phyloP scores from a whole-genome alignment of 2,329 filamentous ascomycete genomes.

The Talaromyces verruculosus region DNA sequence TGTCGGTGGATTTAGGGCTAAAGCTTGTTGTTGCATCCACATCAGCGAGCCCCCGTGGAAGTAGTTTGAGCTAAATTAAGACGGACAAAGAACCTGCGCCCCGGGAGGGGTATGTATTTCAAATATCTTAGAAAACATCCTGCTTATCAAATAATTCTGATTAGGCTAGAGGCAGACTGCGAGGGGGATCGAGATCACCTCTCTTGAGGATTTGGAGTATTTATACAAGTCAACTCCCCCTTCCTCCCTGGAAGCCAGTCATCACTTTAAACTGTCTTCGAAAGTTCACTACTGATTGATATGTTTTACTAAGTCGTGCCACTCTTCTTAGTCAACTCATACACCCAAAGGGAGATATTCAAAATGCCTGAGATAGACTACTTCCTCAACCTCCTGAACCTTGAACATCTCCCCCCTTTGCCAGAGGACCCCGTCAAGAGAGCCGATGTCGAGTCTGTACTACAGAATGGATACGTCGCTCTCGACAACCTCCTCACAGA shows the following conservation, averaged over 20 bases:
- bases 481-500: slow-evolving; percentile 35
- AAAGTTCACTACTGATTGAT: too few species aligned
- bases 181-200: neutral
- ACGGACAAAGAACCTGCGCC: neutral
- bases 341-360: neutral
- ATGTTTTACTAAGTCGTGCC: neutral
- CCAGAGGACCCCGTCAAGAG: slow-evolving; percentile 27
- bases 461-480: slow-evolving; percentile 40
- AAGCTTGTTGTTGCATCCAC: neutral
- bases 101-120: neutral
- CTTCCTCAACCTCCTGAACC: slow-evolving; percentile 9
- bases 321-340: neutral
- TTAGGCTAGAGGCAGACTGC: neutral
- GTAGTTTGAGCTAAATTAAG: neutral
- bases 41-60: neutral
- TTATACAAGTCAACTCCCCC: neutral
- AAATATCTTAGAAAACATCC: neutral
- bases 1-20: neutral
- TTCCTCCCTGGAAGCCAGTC: neutral
- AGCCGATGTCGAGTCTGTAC: slow-evolving; percentile 32
- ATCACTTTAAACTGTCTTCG: neutral
- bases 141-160: neutral
- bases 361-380: slow-evolving; percentile 9
- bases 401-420: slow-evolving; percentile 7
- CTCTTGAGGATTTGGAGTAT: neutral